Evolutionary conservation across 176 grass and related monocot genomes (phyloP), one percentile per base, ranked within the genome.

Genomic region (Otatea glauca): DNA sequence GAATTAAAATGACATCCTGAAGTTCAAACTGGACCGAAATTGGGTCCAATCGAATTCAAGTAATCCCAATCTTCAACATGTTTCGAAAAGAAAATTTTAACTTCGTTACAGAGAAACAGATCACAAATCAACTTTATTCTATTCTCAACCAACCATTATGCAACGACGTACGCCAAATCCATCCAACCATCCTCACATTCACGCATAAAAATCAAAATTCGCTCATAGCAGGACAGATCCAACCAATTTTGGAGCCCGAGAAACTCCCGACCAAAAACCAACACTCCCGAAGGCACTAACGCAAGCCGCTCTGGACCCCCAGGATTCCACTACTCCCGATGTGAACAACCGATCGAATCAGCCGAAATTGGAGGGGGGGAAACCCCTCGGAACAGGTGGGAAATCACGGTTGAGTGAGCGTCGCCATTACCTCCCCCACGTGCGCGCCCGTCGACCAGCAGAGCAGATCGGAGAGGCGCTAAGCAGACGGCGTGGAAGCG

Each of bases 361-460:
- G 49, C 49, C 49, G 15, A 51, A 51, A 51, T 51, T 5, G 49
- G 49, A 51, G 49, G 11, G 1, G 2, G 0, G 32, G 34, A 23
- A 24, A 44, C 44, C 41, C 25, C 71, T 32, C 9, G 3, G 24
- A 55, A 23, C 42, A 17, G 5, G 23, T 16, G 21, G 17, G 8
- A 24, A 74, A n/a, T 56, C 14, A 39, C 12, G 20, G 20, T 9
- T 0, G 64, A 25, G 50, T 0, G 47, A 59, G 38, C 39, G 18
- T 38, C 10, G 49, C 24, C 25, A 56, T 77, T 85, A 85, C 82
- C 62, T 76, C n/a, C 15, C 15, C 18, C 61, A 50, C 35, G 35
- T 9, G 44, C 44, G 13, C 4, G 23, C 49, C 23, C n/a, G 51
- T 54, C 51, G 17, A 18, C 51, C 51, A 24, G 34, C 7, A 50